Evolutionary conservation across 2,329 filamentous ascomycete genomes (phyloP), one percentile per base, ranked within the genome.

Genomic region (Didymella sp.): DNA sequence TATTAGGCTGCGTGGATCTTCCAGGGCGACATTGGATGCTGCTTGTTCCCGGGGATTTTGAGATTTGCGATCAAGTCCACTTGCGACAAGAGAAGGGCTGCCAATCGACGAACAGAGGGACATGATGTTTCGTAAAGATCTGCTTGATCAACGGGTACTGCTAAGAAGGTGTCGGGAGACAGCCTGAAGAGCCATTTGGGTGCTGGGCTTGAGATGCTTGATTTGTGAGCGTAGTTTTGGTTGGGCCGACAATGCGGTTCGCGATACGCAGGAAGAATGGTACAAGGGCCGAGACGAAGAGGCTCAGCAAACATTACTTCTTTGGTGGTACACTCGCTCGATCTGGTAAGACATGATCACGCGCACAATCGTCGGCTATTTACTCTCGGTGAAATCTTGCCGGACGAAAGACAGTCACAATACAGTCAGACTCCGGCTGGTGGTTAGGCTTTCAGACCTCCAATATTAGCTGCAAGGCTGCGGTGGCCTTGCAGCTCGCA

Each of bases 201-300:
- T 15, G 7, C 13, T 19, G 22, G 25, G 24, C 54, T 48, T 19
- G 19, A 30, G 5, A 28, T 19, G 54, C 47, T 40, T 46, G 19
- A 19, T 31, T 43, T 12, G 25, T 38, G 42, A 24, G 22, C 22
- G 30, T 24, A 38, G 51, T 57, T 12, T 51, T 43, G 37, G 43
- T 48, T 38, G 43, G 22, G 37, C 33, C 49, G 30, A 19, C 41
- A 40, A 27, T 6, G 19, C 54, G 54, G 49, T 38, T 57, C 46
- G 51, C 65, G 65, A 68, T 68, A 41, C 54, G 45, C 56, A 61
- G 57, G 51, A 31, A n/a, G 57, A 65, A 58, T 68, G 57, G 31
- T 63, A 48, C 63, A 63, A 49, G 62, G 61, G 44, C 59, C 13
- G 48, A 30, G 43, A 56, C 22, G 24, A 35, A 42, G 40, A 27